Evolutionary conservation across 768 basidiomycete species (phyloP).

Genomic region (Tulasnella sp.): DNA sequence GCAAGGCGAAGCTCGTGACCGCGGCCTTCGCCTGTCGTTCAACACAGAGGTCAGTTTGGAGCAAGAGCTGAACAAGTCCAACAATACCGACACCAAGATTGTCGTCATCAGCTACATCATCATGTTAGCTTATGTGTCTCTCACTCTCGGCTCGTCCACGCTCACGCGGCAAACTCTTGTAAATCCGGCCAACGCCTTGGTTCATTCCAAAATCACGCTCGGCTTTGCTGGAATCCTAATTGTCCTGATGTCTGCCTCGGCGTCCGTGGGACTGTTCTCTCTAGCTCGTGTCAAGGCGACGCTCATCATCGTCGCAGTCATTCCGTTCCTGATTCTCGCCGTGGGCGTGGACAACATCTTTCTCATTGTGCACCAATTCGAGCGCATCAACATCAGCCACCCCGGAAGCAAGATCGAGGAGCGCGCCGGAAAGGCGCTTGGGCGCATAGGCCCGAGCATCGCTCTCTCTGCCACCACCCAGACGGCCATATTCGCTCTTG

Average conservation of each 20-base stretch:
- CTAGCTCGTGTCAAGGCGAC: constrained; percentile 80
- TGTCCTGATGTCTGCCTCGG: constrained; percentile 86
- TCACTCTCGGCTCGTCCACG: constrained; percentile 66
- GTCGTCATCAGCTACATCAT: constrained; percentile 89
- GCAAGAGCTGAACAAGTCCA: constrained; percentile 92
- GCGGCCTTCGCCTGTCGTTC: constrained; percentile 63
- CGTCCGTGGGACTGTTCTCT: constrained; percentile 91
- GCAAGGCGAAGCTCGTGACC: constrained; percentile 38
- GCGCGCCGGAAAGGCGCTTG: constrained; percentile 77
- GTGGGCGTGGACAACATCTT: constrained; percentile 98
- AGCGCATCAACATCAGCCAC: constrained; percentile 58
- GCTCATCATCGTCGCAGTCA: constrained; percentile 95
- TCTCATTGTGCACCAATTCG: constrained; percentile 91
- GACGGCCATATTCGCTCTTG: constrained; percentile 81
- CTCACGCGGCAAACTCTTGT: constrained; percentile 34
- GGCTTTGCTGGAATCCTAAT: constrained; percentile 85
- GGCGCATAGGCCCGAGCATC: constrained; percentile 92
- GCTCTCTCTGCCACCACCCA: constrained; percentile 83
- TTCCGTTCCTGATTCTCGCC: constrained; percentile 92
- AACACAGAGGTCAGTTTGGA: constrained; percentile 92
- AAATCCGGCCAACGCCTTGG: constrained; percentile 47
- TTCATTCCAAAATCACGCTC: constrained; percentile 79
- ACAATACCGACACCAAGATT: constrained; percentile 85
- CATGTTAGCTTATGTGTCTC: constrained; percentile 92
- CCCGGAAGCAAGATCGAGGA: constrained; percentile 49